phyloP scores from a whole-genome alignment of 768 basidiomycete genomes.

The Scleroderma citrinum region DNA sequence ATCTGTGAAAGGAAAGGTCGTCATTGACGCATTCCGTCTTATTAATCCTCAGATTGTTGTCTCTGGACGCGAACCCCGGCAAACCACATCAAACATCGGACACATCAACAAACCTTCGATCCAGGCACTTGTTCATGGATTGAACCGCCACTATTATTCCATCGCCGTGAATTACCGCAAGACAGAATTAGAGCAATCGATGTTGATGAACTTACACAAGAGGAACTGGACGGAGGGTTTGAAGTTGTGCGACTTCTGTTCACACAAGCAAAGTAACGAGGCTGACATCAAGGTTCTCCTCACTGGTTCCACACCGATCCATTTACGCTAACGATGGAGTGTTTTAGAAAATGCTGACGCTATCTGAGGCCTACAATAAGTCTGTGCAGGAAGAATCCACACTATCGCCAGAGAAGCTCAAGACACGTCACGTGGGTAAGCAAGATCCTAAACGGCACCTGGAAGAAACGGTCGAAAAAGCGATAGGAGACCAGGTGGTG shows the following conservation, averaged over 20 bases:
- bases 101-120: constrained; percentile 99
- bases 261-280: constrained; percentile 86
- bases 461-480: constrained; percentile 95
- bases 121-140: constrained; percentile 94
- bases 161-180: constrained; percentile 98
- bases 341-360: constrained; percentile 67
- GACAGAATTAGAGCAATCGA: constrained; percentile 95
- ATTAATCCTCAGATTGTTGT: constrained; percentile 90
- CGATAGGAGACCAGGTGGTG: constrained; percentile 96
- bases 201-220: constrained; percentile 99
- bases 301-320: constrained; percentile 8
- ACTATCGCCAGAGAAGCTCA: constrained; percentile 87
- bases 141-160: constrained; percentile 97
- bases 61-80: constrained; percentile 89
- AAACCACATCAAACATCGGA: constrained; percentile 97
- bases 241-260: constrained; percentile 83
- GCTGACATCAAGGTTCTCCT: constrained; percentile 83
- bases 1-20: constrained; percentile 97
- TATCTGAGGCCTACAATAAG: constrained; percentile 95
- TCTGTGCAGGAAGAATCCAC: constrained; percentile 98
- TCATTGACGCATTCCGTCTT: constrained; percentile 97
- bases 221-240: constrained; percentile 98
- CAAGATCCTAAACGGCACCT: constrained; percentile 98
- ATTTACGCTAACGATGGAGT: constrained; percentile 11
- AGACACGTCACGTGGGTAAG: constrained; percentile 96